Base-by-base conservation (phyloP, 192 early-diverging fungal species). In the Powellomyces hirtus region DNA sequence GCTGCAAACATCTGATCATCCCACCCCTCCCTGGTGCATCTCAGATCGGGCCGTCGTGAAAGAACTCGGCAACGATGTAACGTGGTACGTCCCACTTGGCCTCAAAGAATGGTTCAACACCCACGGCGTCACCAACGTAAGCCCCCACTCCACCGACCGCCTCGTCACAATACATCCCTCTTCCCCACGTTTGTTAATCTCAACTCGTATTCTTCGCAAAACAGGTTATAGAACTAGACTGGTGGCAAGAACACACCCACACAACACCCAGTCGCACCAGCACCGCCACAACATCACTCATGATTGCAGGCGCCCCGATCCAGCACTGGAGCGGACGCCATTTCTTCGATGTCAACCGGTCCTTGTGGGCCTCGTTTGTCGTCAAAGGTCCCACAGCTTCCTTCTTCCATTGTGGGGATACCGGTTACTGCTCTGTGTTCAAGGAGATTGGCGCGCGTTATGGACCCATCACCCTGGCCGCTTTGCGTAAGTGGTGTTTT, bases 401-500 rank as follows among this genome's bases (percentile, higher is more conserved):
- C 24, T 76, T 86, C 62, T 86, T 84, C 55, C 81, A 82, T 59
- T 81, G 79, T 72, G 82, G 84, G 61, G 81, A 83, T 65, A 83
- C 81, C n/a, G 84, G 84, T 16, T 86, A 84, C 70, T 77, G 72
- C 22, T 26, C 66, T 3, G 84, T 76, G 6, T 85, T 81, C 66
- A 70, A 79, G 40, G 81, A 78, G 18, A 81, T 85, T 55, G 81
- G 84, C 8, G 38, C 72, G 8, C 30, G 51, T 10, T 86, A 84
- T 77, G 76, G 77, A 14, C 82, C 82, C 14, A 51, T 86, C 27
- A 77, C 79, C 14, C 55, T 84, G 24, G 82, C 84, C 40, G 79
- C 81, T 11, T 56, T 86, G 20, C 84, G 76, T 78, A 75, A 49
- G 67, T 55, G 11, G 27, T 40, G 20, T 42, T 36, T 10, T 42